phyloP scores from a whole-genome alignment of 768 basidiomycete genomes.

The Pholiota molesta region DNA sequence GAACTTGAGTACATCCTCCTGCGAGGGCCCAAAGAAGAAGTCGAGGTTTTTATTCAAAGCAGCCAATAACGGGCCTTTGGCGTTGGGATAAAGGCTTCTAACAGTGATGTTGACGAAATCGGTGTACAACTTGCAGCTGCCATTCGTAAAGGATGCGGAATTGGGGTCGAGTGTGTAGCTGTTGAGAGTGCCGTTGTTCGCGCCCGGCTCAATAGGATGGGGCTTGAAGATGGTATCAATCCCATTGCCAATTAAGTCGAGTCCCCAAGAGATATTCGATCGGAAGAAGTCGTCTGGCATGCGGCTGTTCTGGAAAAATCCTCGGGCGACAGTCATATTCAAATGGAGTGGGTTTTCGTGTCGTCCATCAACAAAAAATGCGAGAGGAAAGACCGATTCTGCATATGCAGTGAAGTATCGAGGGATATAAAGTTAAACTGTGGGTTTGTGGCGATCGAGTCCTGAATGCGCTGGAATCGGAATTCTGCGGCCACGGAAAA shows the following conservation, averaged over 20 bases:
- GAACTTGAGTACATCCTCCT: slow-evolving; percentile 15
- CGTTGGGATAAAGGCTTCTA: slow-evolving; percentile 23
- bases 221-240: slow-evolving; percentile 5
- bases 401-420: slow-evolving; percentile 26
- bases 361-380: slow-evolving; percentile 29
- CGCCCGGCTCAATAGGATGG: slow-evolving; percentile 23
- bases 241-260: slow-evolving; percentile 5
- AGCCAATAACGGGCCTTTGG: slow-evolving; percentile 14
- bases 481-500: slow-evolving; percentile 24
- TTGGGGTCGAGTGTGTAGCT: slow-evolving; percentile 23
- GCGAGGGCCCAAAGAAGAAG: slow-evolving; percentile 13
- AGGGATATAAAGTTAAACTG: slow-evolving; percentile 24
- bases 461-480: slow-evolving; percentile 26
- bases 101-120: slow-evolving; percentile 25
- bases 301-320: slow-evolving; percentile 25
- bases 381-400: slow-evolving; percentile 13
- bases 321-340: slow-evolving; percentile 21
- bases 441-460: slow-evolving; percentile 28
- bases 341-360: slow-evolving; percentile 17
- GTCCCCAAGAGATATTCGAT: neutral
- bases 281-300: slow-evolving; percentile 24
- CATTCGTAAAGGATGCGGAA: slow-evolving; percentile 19
- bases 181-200: slow-evolving; percentile 18
- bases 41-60: slow-evolving; percentile 23
- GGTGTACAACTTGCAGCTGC: slow-evolving; percentile 21